Evolutionary conservation across 345 rosid species (phyloP).

Genomic region (Murraya koenigii): DNA sequence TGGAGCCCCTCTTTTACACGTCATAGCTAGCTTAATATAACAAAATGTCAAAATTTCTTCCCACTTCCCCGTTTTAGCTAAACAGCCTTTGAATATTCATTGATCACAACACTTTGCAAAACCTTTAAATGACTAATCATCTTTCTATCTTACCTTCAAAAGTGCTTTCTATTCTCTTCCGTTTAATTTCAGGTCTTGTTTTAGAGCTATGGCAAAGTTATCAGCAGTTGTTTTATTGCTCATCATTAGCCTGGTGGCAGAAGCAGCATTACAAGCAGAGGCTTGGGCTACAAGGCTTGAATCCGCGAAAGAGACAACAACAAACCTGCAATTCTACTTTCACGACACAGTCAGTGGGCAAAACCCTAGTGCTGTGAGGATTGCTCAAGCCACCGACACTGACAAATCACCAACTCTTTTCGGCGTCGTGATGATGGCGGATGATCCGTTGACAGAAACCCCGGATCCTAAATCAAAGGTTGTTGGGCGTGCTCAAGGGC

Average conservation of each 20-base stretch:
- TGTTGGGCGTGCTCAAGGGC: conserved; percentile 71
- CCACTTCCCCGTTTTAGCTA: not conserved
- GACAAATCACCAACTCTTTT: conserved; percentile 48
- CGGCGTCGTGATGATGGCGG: conserved; percentile 47
- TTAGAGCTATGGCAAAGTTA: conserved; percentile 23
- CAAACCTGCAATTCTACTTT: conserved; percentile 62
- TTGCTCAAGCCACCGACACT: conserved; percentile 40
- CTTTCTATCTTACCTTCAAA: not conserved
- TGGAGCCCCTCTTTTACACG: too few species aligned
- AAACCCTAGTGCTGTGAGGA: conserved; percentile 48
- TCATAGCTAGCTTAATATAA: not conserved
- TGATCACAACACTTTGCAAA: not conserved
- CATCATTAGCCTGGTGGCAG: conserved; percentile 5
- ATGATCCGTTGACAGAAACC: conserved; percentile 53
- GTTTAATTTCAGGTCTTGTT: not conserved
- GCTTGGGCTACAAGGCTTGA: conserved; percentile 32
- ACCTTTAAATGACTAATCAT: not conserved
- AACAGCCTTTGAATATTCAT: conserved; percentile 18
- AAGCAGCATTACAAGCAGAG: conserved; percentile 14
- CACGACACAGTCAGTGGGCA: conserved; percentile 64
- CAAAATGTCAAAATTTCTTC: not conserved
- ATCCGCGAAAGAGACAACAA: conserved; percentile 34
- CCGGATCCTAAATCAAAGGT: conserved; percentile 54
- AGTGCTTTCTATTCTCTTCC: not conserved
- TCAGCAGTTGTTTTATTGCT: conserved; percentile 8